A percentile compares a stretch with the other conserved stretches of the same genome.
These are phyloP conservation scores for Thelonectria olida DNA, from an alignment of 2,329 filamentous ascomycete genomes.

Conservation along the genomic window DNA sequence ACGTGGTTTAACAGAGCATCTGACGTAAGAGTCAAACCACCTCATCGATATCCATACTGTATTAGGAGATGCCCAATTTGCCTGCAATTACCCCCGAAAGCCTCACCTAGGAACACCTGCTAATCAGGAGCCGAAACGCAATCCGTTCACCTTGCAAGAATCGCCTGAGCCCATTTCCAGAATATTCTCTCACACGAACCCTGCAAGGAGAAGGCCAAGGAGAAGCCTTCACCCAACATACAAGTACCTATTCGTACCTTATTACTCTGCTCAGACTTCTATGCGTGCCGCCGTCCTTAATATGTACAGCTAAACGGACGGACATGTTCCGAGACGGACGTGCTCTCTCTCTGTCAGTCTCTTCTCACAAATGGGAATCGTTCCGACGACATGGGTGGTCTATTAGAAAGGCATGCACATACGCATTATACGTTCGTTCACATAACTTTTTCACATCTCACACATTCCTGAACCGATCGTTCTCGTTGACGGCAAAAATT, in stretches of 20 bases:
- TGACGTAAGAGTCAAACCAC: slow-evolving; percentile 30
- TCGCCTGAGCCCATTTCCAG: not conserved
- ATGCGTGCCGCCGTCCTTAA: not conserved
- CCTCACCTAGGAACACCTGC: not conserved
- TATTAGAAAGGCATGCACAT: not conserved
- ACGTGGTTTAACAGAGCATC: slow-evolving; percentile 29
- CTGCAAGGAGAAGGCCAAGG: not conserved
- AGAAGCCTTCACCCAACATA: no score
- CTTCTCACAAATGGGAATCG: not conserved
- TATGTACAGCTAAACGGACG: not conserved
- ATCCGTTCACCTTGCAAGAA: not conserved
- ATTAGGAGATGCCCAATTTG: slow-evolving; percentile 11
- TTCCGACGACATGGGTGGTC: not conserved
- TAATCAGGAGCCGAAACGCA: not conserved
- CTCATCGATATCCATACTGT: slow-evolving; percentile 10
- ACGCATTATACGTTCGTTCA: slow-evolving; percentile 33
- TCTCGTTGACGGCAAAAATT: slow-evolving; percentile 50
- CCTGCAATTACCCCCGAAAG: slow-evolving; percentile 7
- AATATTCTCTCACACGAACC: slow-evolving; percentile 8
- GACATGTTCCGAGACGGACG: slow-evolving; percentile 4
- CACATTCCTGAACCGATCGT: slow-evolving; percentile 43
- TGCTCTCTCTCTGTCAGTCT: not conserved
- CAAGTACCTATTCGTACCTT: not conserved
- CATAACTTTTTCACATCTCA: slow-evolving; percentile 38
- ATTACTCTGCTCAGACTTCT: not conserved